Base-by-base conservation (phyloP, 768 basidiomycete species). In the Agaricus blazei region DNA sequence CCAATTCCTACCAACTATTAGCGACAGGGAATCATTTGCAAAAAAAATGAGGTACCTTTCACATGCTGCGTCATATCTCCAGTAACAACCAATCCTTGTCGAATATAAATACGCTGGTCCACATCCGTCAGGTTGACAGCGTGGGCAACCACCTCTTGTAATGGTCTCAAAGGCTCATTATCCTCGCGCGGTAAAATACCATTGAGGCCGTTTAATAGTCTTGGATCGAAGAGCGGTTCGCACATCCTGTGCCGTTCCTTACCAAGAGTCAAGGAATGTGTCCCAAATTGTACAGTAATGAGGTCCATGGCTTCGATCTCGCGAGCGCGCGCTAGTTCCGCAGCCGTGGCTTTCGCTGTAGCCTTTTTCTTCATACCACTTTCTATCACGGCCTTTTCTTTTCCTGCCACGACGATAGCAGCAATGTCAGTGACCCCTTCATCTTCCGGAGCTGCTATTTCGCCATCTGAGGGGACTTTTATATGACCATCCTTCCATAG, bases 361-460 rank as follows among this genome's bases (percentile, higher is more conserved):
- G 81, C 79, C 60, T 85, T 86, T 65, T 87, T 88, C 72, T 88
- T 91, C 73, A 85, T 87, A 19, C 84, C 87, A 58, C 82, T 84
- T 68, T 93, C 91, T 58, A 95, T 93, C 34, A 94, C 82, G 0
- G 91, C 89, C 60, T 87, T 84, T 69, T 94, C 93, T 64, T 88
- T 90, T n/a, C 93, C 93, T 7, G 91, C 90, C 31, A 93, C 89
- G 43, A 96, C 76, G 45, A 90, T 84, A 7, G 94, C 91, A 5
- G 93, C 93, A 56, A 95, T 92, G 66, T 96, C 90, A 15, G 89
- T 90, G 26, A 92, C 74, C 3, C 90, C 93, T 59, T 93, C 93
- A 54, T 93, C 91, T 58, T 91, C 91, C 14, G 73, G 73, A 36
- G 71, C 50, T 6, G 78, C 81, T 2, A 82, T 84, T 66, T 89